Conservation (phyloP, 257 asterid species). For the Nicotiana benthamiana region DNA sequence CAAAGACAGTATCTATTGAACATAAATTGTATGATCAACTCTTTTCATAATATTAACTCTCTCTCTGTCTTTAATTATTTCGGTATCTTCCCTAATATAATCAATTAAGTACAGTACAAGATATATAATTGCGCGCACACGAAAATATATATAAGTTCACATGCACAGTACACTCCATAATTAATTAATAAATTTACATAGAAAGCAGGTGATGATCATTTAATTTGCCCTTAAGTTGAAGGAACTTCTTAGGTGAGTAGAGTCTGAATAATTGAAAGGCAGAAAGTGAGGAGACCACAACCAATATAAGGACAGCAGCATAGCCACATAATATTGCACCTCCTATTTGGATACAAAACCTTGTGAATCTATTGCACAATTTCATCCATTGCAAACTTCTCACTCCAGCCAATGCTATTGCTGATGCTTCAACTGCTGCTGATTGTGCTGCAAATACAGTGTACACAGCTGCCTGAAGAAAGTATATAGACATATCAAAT, state of each 20-base stretch:
- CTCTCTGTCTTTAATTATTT: no score
- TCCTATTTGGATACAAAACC: slow-evolving; percentile 62
- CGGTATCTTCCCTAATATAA: no score
- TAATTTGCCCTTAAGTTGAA: slow-evolving; percentile 28
- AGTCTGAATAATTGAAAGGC: slow-evolving; percentile 48
- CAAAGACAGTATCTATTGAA: no score
- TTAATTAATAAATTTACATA: no score
- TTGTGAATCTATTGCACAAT: slow-evolving; percentile 42
- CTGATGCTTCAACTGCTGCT: slow-evolving; percentile 47
- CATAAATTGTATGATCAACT: no score
- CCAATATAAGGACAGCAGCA: slow-evolving; percentile 33
- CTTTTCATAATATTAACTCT: no score
- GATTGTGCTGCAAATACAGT: slow-evolving; percentile 35
- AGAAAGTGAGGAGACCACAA: slow-evolving; percentile 36
- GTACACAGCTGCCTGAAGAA: slow-evolving; percentile 45
- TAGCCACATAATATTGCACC: slow-evolving; percentile 39
- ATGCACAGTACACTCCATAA: no score
- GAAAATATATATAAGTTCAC: no score
- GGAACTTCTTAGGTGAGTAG: slow-evolving; percentile 52
- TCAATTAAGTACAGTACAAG: no score
- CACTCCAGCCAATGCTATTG: slow-evolving; percentile 52
- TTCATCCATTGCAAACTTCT: slow-evolving; percentile 62
- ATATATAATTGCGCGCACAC: no score
- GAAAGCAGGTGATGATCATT: background rate
- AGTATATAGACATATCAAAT: background rate